Evolutionary conservation across 2,329 filamentous ascomycete species (phyloP).

Genomic region (Pseudogymnoascus sp.): DNA sequence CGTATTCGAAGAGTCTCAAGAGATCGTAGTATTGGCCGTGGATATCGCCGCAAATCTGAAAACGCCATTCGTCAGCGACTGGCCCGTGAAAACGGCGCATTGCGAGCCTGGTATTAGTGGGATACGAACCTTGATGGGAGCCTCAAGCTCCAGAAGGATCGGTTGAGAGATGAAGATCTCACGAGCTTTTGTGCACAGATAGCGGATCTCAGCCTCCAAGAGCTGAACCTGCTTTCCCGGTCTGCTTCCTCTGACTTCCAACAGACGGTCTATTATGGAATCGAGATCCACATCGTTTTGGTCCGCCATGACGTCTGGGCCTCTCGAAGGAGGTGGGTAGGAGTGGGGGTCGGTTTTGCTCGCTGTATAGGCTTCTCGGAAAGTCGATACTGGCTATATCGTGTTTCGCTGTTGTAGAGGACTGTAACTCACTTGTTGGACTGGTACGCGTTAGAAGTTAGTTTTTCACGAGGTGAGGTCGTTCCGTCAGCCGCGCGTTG

Average conservation of each 20-base stretch:
- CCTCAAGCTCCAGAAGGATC: conserved; percentile 93
- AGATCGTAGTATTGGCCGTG: conserved; percentile 99
- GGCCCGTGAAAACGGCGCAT: background rate
- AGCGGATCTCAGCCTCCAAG: conserved; percentile 91
- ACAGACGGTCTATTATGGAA: conserved; percentile 96
- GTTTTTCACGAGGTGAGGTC: background rate
- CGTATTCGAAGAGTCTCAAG: conserved; percentile 93
- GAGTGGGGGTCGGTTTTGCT: conserved; percentile 22
- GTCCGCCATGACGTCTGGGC: conserved; percentile 56
- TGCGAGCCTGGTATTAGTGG: background rate
- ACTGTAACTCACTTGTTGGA: conserved; percentile 27
- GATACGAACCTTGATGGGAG: conserved; percentile 85
- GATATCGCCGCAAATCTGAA: conserved; percentile 95
- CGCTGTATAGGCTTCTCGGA: conserved; percentile 20
- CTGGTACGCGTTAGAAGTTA: background rate
- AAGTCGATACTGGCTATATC: conserved; percentile 16
- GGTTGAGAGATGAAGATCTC: conserved; percentile 99
- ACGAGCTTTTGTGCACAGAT: conserved; percentile 93
- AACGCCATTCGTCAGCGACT: background rate
- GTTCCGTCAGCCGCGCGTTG: background rate
- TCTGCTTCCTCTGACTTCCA: conserved; percentile 95
- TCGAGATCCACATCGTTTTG: conserved; percentile 92
- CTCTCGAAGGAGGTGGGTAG: conserved; percentile 27
- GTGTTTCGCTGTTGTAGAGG: conserved; percentile 25
- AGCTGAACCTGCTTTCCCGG: conserved; percentile 98